These are phyloP conservation scores for Boletus tomentosulus DNA, from an alignment of 768 basidiomycete species.

Conservation along the genomic window DNA sequence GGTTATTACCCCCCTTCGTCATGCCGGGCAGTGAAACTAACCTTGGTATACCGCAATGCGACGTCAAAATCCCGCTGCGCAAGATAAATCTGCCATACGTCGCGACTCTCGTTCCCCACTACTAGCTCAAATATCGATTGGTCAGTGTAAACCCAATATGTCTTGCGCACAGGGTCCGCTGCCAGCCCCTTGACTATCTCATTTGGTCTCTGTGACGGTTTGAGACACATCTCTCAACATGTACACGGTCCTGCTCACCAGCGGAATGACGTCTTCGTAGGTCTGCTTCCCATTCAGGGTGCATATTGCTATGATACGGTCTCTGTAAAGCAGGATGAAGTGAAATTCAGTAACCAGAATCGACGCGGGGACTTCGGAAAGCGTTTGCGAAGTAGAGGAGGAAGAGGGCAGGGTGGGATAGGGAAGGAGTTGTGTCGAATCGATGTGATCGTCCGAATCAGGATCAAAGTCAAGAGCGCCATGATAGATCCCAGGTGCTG, in stretches of 20 bases:
- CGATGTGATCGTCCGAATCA: slow-evolving; percentile 68
- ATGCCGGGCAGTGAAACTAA: slow-evolving; percentile 26
- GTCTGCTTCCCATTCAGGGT: slow-evolving; percentile 74
- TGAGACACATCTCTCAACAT: slow-evolving; percentile 5
- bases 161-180: slow-evolving; percentile 81
- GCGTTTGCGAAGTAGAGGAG: slow-evolving; percentile 12
- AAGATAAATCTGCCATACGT: slow-evolving; percentile 92
- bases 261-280: slow-evolving; percentile 78
- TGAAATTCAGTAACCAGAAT: slow-evolving; percentile 90
- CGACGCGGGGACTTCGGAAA: slow-evolving; percentile 57
- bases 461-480: slow-evolving; percentile 70
- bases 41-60: slow-evolving; percentile 81
- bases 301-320: slow-evolving; percentile 74
- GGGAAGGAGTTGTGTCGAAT: slow-evolving; percentile 73
- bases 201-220: slow-evolving; percentile 55
- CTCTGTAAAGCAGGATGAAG: slow-evolving; percentile 78
- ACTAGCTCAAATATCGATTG: slow-evolving; percentile 86
- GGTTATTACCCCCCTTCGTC: background rate
- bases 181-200: slow-evolving; percentile 73
- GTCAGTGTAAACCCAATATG: slow-evolving; percentile 93
- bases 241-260: slow-evolving; percentile 48
- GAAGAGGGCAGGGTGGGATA: slow-evolving; percentile 50
- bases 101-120: slow-evolving; percentile 82
- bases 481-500: slow-evolving; percentile 88
- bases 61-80: slow-evolving; percentile 72